These are phyloP conservation scores for Exserohilum rostratum DNA, from an alignment of 2,329 filamentous ascomycete genomes.

Conservation along the genomic window DNA sequence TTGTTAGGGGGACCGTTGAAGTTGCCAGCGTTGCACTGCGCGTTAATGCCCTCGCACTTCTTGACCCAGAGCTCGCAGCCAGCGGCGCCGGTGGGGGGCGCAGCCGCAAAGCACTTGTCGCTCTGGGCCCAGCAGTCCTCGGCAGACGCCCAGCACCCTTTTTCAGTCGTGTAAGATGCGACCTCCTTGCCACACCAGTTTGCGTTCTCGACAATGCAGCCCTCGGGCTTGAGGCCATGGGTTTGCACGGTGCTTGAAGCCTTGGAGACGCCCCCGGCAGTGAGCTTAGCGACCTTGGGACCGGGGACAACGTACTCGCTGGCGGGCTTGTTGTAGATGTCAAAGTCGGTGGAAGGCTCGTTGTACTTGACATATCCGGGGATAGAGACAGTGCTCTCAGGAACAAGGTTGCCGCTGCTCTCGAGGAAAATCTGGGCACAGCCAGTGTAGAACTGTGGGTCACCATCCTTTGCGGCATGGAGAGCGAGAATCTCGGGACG, in stretches of 20 bases:
- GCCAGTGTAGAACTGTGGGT: slow-evolving; percentile 73
- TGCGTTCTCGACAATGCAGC: slow-evolving; percentile 68
- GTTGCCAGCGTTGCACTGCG: slow-evolving; percentile 49
- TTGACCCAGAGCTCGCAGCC: slow-evolving; percentile 68
- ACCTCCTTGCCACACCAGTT: slow-evolving; percentile 75
- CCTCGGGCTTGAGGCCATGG: slow-evolving; percentile 60
- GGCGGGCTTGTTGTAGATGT: slow-evolving; percentile 62
- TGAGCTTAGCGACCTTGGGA: slow-evolving; percentile 60
- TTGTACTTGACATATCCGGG: slow-evolving; percentile 66
- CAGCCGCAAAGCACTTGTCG: slow-evolving; percentile 63
- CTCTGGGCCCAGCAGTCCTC: slow-evolving; percentile 62
- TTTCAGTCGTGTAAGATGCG: slow-evolving; percentile 60
- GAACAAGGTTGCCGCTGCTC: slow-evolving; percentile 55
- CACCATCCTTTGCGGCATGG: slow-evolving; percentile 62
- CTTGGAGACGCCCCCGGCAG: slow-evolving; percentile 20
- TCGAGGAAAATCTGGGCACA: slow-evolving; percentile 74
- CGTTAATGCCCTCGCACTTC: slow-evolving; percentile 61
- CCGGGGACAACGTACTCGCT: slow-evolving; percentile 62
- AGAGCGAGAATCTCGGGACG: slow-evolving; percentile 73
- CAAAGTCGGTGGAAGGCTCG: slow-evolving; percentile 65
- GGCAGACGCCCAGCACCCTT: slow-evolving; percentile 63
- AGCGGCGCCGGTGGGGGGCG: slow-evolving; percentile 63
- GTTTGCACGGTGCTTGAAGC: slow-evolving; percentile 41
- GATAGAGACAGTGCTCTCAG: slow-evolving; percentile 65
- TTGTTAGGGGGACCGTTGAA: slow-evolving; percentile 54